Base-by-base conservation (phyloP, 148 eudicot species). In the Rheum nobile region DNA sequence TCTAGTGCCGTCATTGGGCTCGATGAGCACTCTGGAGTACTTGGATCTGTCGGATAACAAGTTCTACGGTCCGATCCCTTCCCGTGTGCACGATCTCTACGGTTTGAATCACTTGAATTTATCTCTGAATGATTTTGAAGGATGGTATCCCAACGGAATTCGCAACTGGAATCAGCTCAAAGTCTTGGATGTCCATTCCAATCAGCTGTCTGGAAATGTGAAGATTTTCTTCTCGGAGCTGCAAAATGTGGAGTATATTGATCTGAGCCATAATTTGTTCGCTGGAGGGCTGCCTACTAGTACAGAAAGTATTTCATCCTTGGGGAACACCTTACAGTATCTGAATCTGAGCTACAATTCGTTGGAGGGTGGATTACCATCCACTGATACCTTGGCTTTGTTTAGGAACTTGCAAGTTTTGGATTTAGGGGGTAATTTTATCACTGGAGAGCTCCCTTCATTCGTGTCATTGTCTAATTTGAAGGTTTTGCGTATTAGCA, bases 1-100 rank as follows among this genome's bases (percentile, higher is more conserved):
- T 0, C 79, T 95, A 6, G 97, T 91, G 14, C 98, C 96, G 2
- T 77, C 82, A 34, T 46, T 95, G 43, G 98, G 97, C 0, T 43
- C 79, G 11, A 85, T 91, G 80, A 68, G 78, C 22, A 75, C 83
- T 21, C 74, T 95, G 50, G 82, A 91, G 69, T 74, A 80, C 54
- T 67, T 95, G 42, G 97, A 95, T 91, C 89, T 95, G 72, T 90
- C 96, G 0, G 35, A 65, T 1, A 95, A 95, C 71, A 34, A 50
- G 10, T 95, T 91, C 75, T 86, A 88, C 32, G 97, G 98, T 0
- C 93, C 96, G 28, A 84, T 95, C 54, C 98, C 97, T 0, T 85
- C 77, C 0, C 71, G 88, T 32, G 71, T 95, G 69, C 85, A 86
- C 7, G 93, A 90, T 21, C 84, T 90, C 0, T 90, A 91, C 86